Percentiles rank a stretch among this genome's conserved stretches.
Conservation (phyloP, 352 stramenopile species). For the Globisporangium okanoganense region DNA sequence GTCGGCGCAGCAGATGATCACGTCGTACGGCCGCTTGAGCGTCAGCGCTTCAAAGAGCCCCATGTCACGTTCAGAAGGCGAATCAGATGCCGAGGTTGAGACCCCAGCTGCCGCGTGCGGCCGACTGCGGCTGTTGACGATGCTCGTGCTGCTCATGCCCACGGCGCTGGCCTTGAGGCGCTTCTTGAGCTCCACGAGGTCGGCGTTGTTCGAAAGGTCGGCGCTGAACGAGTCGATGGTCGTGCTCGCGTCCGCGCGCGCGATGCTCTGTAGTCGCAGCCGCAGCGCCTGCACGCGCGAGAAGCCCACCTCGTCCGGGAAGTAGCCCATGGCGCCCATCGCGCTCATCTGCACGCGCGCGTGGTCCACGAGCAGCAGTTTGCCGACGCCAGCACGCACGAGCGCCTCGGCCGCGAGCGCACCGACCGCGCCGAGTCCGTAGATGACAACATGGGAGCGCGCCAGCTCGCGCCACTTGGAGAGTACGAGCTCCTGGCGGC, state of each 20-base stretch:
- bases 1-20: conserved; percentile 28
- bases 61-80: neutral
- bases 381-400: conserved; percentile 27
- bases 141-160: conserved; percentile 9
- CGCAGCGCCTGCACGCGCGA: conserved; percentile 32
- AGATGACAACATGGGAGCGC: conserved; percentile 25
- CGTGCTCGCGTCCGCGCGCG: conserved; percentile 1
- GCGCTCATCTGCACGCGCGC: conserved; percentile 21
- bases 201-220: conserved; percentile 24
- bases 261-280: conserved; percentile 31
- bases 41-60: conserved; percentile 38
- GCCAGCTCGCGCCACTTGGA: conserved; percentile 25
- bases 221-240: conserved; percentile 26
- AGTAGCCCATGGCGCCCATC: conserved; percentile 24
- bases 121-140: neutral
- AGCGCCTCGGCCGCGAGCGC: conserved; percentile 28
- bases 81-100: neutral
- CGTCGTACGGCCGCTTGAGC: conserved; percentile 36
- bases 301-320: conserved; percentile 29
- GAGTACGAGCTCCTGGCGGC: conserved; percentile 19
- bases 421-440: conserved; percentile 27
- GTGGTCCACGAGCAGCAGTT: conserved; percentile 34
- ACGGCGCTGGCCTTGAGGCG: conserved; percentile 30
- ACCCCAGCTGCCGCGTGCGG: neutral
- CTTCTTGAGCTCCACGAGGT: conserved; percentile 34